phyloP scores from a whole-genome alignment of 2,329 filamentous ascomycete species.

The Fusarium scirpi region DNA sequence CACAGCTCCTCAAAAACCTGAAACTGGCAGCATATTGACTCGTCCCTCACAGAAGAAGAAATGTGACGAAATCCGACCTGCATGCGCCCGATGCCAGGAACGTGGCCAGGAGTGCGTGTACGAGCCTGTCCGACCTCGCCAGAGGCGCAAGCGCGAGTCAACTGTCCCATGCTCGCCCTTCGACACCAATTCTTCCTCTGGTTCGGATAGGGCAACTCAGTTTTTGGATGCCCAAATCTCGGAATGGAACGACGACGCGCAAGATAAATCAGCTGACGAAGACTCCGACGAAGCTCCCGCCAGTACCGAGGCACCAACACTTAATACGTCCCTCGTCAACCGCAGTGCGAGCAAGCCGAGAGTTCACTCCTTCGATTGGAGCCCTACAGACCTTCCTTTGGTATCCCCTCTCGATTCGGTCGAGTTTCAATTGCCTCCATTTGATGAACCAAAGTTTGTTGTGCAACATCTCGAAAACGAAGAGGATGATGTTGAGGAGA shows the following conservation, averaged over 20 bases:
- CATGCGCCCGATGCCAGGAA: conserved; percentile 64
- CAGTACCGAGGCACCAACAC: conserved; percentile 11
- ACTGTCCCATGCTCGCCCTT: conserved; percentile 31
- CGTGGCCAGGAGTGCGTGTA: conserved; percentile 63
- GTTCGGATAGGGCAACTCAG: conserved; percentile 37
- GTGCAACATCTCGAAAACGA: conserved; percentile 34
- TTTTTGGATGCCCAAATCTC: conserved; percentile 16
- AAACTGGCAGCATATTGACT: conserved; percentile 15
- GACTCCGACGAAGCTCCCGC: conserved; percentile 30
- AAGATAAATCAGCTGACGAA: conserved; percentile 35
- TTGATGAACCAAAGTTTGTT: conserved; percentile 37
- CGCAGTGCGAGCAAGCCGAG: conserved; percentile 22
- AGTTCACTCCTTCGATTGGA: conserved; percentile 35
- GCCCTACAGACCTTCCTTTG: conserved; percentile 39
- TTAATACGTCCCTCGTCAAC: conserved; percentile 27
- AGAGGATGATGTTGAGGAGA: conserved; percentile 48
- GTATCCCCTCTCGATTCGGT: conserved; percentile 51
- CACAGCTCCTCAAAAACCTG: neutral
- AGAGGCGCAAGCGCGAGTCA: conserved; percentile 52
- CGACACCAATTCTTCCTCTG: conserved; percentile 37
- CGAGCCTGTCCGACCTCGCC: conserved; percentile 59
- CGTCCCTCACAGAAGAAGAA: conserved; percentile 64
- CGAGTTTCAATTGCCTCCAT: conserved; percentile 49
- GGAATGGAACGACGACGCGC: conserved; percentile 28
- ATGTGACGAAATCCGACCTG: conserved; percentile 65